Base-by-base conservation (phyloP, 305 asterid species). In the Fraxinus xanthoxyloides region DNA sequence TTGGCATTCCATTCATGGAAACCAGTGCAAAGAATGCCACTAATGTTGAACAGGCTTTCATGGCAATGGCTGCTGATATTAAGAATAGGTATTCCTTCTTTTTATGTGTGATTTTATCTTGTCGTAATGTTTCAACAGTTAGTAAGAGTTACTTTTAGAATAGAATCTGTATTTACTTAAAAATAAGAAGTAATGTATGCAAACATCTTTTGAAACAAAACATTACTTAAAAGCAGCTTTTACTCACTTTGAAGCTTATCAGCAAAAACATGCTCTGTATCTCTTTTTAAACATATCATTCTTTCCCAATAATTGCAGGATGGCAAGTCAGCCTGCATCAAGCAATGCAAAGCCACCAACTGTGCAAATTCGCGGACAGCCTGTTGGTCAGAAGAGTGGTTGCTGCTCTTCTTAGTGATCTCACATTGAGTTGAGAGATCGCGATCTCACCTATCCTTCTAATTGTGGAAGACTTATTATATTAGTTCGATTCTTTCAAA, bases 1-100 rank as follows among this genome's bases (percentile, higher is more conserved):
- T 86, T 7, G 93, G 93, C 77, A 90, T 90, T 81, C 91, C 93
- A 65, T 90, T 88, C 85, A 82, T 90, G 93, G 93, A 90, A 87
- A 90, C 93, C 26, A 90, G 93, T 85, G 91, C 93, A 35, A 90
- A 90, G 79, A 85, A 83, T 84, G 91, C 93, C 56, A 88, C 89
- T 21, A 90, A 90, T 7, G 91, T 90, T 0, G 93, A 89, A 69
- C 89, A 89, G 79, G 92, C 92, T 84, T 89, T 89, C 83, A 89
- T 89, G 92, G 92, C 90, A 9, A 87, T 89, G 92, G 85, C 92
- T 82, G 90, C 90, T 82, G 88, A 87, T 78, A 89, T 89, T 79
- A 89, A 89, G 88, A 89, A 72, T 78, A 89, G 90, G 92, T 89
- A 63, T 73, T 79, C 35, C 32, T 30, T 36, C n/a, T 6, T 34